phyloP scores from a whole-genome alignment of 2,329 filamentous ascomycete genomes.

The Fusarium ambrosium region DNA sequence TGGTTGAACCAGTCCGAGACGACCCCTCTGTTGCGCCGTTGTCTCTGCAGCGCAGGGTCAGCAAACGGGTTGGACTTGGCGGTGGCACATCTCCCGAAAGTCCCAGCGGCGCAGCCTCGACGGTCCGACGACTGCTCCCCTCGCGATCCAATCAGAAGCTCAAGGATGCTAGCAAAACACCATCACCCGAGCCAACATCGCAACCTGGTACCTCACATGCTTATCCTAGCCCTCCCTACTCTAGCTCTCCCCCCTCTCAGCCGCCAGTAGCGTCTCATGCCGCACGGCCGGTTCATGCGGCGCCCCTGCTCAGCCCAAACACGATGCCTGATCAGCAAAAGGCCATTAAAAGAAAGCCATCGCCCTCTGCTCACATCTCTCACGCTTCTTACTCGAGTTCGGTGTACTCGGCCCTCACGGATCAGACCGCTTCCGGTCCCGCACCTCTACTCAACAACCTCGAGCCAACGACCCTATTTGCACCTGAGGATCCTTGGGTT shows the following conservation, averaged over 20 bases:
- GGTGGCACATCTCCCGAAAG: slow-evolving; percentile 54
- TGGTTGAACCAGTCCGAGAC: slow-evolving; percentile 75
- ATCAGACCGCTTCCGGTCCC: slow-evolving; percentile 32
- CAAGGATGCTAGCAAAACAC: slow-evolving; percentile 45
- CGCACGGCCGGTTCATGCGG: slow-evolving; percentile 34
- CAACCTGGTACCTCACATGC: slow-evolving; percentile 41
- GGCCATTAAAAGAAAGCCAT: slow-evolving; percentile 62
- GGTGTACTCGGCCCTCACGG: slow-evolving; percentile 51
- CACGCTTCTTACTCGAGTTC: slow-evolving; percentile 54
- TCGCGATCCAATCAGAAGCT: slow-evolving; percentile 51
- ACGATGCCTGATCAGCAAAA: slow-evolving; percentile 50
- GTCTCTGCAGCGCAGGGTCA: slow-evolving; percentile 66
- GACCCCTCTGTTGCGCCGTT: slow-evolving; percentile 69
- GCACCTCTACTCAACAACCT: slow-evolving; percentile 27
- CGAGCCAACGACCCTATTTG: slow-evolving; percentile 30
- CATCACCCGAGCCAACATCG: slow-evolving; percentile 38
- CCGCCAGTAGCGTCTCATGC: slow-evolving; percentile 16
- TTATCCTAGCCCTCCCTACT: slow-evolving; percentile 53
- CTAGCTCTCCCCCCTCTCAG: slow-evolving; percentile 43
- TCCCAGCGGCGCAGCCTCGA: slow-evolving; percentile 45
- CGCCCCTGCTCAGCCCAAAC: slow-evolving; percentile 39
- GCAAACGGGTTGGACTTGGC: slow-evolving; percentile 54
- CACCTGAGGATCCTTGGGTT: slow-evolving; percentile 56
- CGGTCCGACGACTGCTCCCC: slow-evolving; percentile 54
- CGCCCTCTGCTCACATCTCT: slow-evolving; percentile 49